Base-by-base conservation (phyloP, 1,284 basidiomycete species). In the Microbotryum silenes-acaulis region DNA sequence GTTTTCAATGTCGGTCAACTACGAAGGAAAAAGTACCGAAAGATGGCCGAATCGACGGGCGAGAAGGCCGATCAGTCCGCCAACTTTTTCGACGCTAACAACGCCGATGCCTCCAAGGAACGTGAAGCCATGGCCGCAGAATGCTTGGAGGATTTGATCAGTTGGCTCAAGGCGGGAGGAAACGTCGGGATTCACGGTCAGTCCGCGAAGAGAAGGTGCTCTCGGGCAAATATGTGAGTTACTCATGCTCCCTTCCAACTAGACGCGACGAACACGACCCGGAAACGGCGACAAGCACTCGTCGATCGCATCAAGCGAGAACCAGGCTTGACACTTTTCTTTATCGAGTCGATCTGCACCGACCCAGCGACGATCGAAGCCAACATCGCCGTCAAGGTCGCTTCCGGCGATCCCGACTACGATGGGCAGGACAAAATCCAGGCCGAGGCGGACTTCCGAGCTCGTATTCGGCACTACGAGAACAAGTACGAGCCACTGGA, bases 1-100 rank as follows among this genome's bases (percentile, higher is more conserved):
- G 89, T 98, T 1, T 98, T 98, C 81, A 98, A 98, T 74, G 96
- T 97, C 37, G 96, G 96, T 6, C 94, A 98, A 75, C 79, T 97
- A 23, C 83, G 94, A 54, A 84, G 94, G 31, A 89, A 88, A 1
- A 85, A 91, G 66, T 93, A 93, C 6, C 83, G 87, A 72, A 86
- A 83, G 74, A 83, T 85, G 23, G 80, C 86, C 70, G 60, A 68
- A 42, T 85, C 85, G 75, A 83, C 83, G 63, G 91, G 91, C 37
- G 80, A 87, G 68, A 85, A 84, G 68, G 91, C 91, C 72, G 89
- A 96, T 72, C 96, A 98, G 74, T 91, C 87, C 0, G 87, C 93
- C 0, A 82, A 81, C 9, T 99, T 91, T 77, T 99, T 98, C 77
- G 91, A 88, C 75, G 87, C 91, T 61, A 79, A 85, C 60, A 97